Evolutionary conservation across 2,329 filamentous ascomycete genomes (phyloP), one percentile per base, ranked within the genome.

Genomic region (Colletotrichum magnum): DNA sequence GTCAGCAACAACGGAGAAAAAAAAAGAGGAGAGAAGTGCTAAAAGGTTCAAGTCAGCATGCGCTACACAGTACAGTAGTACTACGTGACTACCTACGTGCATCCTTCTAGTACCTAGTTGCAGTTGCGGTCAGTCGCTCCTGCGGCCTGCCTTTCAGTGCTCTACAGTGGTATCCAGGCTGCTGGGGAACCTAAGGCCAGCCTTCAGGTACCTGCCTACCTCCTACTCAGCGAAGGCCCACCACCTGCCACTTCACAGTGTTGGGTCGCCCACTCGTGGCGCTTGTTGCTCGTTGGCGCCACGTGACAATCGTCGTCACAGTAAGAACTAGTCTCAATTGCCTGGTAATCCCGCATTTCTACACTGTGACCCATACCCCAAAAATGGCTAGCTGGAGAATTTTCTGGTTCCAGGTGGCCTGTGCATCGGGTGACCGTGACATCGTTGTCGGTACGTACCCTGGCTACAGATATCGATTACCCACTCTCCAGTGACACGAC

Each of bases 301-400:
- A 70, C 68, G 68, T 70, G 68, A 70, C 58, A 32, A 4, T 2
- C 43, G 9, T 53, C 15, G 7, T 61, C 28, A 64, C 39, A 68
- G 53, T 43, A 16, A 50, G 24, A 21, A 47, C 58, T 68, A 58
- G 60, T 59, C 50, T 69, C 56, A 69, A 58, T n/a, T 6, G 12
- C 73, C 32, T 73, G 63, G 75, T 75, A 57, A 70, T 63, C 43
- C 73, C 21, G 74, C 59, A 75, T 71, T 65, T 72, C 71, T 6
- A n/a, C 43, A 61, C 64, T 50, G 64, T 54, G 36, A 43, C 0
- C 32, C 32, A n/a, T n/a, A 59, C 57, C 28, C 28, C 2, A 32
- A 24, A 24, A 13, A 28, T 9, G 52, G 60, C 51, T 51, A 56
- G 39, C 51, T 56, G 39, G 41, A 57, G 26, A 21, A 21, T 24